Conservation (phyloP, 352 stramenopile species). For the Phytophthora cactorum region DNA sequence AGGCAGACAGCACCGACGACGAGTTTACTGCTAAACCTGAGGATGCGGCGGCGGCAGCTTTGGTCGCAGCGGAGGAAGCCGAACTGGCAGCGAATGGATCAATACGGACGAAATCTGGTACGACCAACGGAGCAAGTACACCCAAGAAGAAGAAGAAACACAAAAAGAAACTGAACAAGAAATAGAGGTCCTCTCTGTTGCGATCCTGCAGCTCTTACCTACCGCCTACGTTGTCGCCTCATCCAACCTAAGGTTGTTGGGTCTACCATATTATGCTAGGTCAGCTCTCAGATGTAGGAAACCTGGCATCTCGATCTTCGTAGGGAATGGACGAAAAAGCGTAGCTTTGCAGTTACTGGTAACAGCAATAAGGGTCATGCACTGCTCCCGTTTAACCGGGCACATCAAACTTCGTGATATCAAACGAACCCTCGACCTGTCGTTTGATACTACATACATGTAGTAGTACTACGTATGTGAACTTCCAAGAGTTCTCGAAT, state of each 20-base stretch:
- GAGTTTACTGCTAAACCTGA: conserved; percentile 35
- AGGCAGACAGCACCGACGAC: conserved; percentile 32
- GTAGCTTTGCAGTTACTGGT: too few species aligned
- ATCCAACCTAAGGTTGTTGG: not conserved
- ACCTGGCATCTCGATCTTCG: too few species aligned
- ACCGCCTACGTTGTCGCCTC: not conserved
- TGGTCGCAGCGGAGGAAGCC: conserved; percentile 38
- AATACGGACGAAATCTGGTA: conserved; percentile 18
- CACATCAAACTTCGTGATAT: too few species aligned
- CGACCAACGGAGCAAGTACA: conserved; percentile 37
- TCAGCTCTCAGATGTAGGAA: too few species aligned
- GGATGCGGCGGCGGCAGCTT: conserved; percentile 31
- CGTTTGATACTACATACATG: too few species aligned
- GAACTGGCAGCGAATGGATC: conserved; percentile 32
- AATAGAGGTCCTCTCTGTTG: conserved; percentile 40
- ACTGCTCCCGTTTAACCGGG: too few species aligned
- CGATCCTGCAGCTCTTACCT: not conserved
- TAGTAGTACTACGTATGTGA: too few species aligned
- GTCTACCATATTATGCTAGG: too few species aligned
- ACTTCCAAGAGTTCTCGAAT: too few species aligned
- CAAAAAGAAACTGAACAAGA: conserved; percentile 52
- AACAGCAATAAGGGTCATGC: too few species aligned
- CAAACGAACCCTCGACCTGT: too few species aligned
- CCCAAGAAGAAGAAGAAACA: conserved; percentile 59
- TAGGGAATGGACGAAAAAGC: too few species aligned